A percentile compares a stretch with the other conserved stretches of the same genome.
Conservation (phyloP, 108 stramenopile species). For the Phaeodactylum tricornutum region DNA sequence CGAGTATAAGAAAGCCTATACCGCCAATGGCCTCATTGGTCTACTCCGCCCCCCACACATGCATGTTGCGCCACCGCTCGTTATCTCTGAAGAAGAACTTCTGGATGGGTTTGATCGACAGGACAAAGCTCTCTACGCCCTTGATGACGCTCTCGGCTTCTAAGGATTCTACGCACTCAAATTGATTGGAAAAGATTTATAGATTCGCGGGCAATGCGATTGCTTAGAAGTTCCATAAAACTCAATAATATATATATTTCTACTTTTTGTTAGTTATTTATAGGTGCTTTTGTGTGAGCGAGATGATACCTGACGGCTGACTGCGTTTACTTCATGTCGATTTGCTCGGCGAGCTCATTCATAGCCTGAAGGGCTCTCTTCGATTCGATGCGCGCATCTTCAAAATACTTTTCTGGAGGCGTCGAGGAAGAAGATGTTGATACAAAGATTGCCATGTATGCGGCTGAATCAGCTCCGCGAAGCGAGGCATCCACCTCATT, state of each 20-base stretch:
- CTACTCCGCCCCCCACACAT: constrained; percentile 26
- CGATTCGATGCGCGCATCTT: constrained; percentile 37
- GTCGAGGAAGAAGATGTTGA: constrained; percentile 19
- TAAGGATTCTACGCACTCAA: not conserved
- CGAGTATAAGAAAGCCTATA: constrained; percentile 24
- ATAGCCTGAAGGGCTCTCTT: constrained; percentile 20
- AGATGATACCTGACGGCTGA: too few species aligned
- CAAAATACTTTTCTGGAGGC: constrained; percentile 34
- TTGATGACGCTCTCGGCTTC: constrained; percentile 32
- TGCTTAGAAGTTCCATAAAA: too few species aligned
- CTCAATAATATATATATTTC: too few species aligned
- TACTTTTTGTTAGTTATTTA: too few species aligned
- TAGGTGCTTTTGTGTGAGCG: too few species aligned
- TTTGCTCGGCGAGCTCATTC: constrained; percentile 25
- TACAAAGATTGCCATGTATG: constrained; percentile 41
- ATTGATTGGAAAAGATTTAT: not conserved
- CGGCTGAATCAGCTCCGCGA: constrained; percentile 27
- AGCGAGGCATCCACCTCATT: constrained; percentile 27
- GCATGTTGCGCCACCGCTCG: constrained; percentile 39
- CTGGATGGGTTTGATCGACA: constrained; percentile 39
- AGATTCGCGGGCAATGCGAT: too few species aligned
- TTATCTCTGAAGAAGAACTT: constrained; percentile 31
- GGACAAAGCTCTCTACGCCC: constrained; percentile 23
- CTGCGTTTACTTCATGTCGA: not conserved
- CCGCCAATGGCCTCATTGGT: constrained; percentile 24